Evolutionary conservation across 139 green algal species (phyloP), one percentile per base, ranked within the genome.

Genomic region (Chlamydomonas applanata): DNA sequence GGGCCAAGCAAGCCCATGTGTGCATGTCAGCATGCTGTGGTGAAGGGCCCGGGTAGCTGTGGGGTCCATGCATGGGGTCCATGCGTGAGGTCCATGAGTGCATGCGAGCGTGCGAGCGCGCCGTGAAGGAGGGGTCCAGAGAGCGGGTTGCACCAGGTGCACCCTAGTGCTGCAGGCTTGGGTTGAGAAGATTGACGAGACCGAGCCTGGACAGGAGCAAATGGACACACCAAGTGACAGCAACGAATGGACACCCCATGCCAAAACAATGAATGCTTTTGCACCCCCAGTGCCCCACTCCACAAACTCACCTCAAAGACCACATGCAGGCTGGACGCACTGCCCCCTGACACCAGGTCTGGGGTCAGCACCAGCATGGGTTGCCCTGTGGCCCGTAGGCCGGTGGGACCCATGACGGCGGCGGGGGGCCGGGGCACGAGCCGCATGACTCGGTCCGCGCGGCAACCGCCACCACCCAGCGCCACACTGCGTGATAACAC

Each of bases 231-330:
- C n/a, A n/a, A n/a, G n/a, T n/a, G n/a, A n/a, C n/a, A n/a, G n/a
- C n/a, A n/a, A n/a, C n/a, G n/a, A n/a, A n/a, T n/a, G n/a, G n/a
- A n/a, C n/a, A n/a, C n/a, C n/a, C n/a, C n/a, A n/a, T n/a, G n/a
- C n/a, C n/a, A n/a, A n/a, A n/a, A n/a, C n/a, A n/a, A n/a, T n/a
- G n/a, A n/a, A n/a, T n/a, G n/a, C n/a, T n/a, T n/a, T n/a, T n/a
- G n/a, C n/a, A n/a, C n/a, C n/a, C n/a, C n/a, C 40, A 49, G 7
- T 19, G 7, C 40, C 40, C 40, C 40, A 49, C 40, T 75, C 33
- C 57, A 76, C n/a, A 49, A 60, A 4, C 69, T 32, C 59, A 86
- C 69, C 62, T 89, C 73, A 11, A 87, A 29, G 13, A 56, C 19
- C 16, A 79, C 13, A 49, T 73, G 36, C 14, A 79, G 14, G 52